Percentiles rank a stretch among this genome's conserved stretches.
Evolutionary conservation across 140 eudicot genomes (phyloP).

Genomic region (Stevia rebaudiana): DNA sequence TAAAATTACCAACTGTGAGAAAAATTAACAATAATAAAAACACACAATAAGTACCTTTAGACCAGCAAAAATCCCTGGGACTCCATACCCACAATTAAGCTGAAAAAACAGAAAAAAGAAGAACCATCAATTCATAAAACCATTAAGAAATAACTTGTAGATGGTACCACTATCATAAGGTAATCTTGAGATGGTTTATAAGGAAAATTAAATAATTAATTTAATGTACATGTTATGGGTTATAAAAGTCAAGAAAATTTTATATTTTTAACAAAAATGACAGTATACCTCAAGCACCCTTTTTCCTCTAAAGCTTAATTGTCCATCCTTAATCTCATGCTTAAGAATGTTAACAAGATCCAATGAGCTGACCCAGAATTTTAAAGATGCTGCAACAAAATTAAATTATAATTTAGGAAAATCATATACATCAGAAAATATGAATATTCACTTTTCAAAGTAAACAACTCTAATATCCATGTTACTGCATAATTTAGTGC

Average conservation of each 20-base stretch:
- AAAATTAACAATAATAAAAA: not conserved
- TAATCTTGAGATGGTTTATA: conserved; percentile 1
- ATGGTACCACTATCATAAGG: not conserved
- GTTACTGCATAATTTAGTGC: conserved; percentile 1
- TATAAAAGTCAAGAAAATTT: conserved; percentile 1
- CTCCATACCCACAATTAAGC: conserved; percentile 65
- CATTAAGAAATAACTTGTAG: not conserved
- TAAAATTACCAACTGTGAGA: not conserved
- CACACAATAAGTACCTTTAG: conserved; percentile 43
- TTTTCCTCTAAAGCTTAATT: conserved; percentile 78
- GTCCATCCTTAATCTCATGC: conserved; percentile 80
- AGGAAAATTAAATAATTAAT: not conserved
- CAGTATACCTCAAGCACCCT: conserved; percentile 64
- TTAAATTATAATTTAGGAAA: conserved; percentile 2
- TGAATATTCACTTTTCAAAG: not conserved
- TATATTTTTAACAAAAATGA: not conserved
- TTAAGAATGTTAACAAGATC: conserved; percentile 70
- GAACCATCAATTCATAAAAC: not conserved
- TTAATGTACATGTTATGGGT: not conserved
- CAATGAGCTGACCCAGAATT: conserved; percentile 65
- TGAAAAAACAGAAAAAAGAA: conserved; percentile 25
- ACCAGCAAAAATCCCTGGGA: conserved; percentile 72
- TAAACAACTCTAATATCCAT: not conserved
- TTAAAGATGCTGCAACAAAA: conserved; percentile 44
- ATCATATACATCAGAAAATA: not conserved